A percentile compares a stretch with the other conserved stretches of the same genome.
phyloP scores from a whole-genome alignment of 768 basidiomycete species.

The Podaxis pistillaris region DNA sequence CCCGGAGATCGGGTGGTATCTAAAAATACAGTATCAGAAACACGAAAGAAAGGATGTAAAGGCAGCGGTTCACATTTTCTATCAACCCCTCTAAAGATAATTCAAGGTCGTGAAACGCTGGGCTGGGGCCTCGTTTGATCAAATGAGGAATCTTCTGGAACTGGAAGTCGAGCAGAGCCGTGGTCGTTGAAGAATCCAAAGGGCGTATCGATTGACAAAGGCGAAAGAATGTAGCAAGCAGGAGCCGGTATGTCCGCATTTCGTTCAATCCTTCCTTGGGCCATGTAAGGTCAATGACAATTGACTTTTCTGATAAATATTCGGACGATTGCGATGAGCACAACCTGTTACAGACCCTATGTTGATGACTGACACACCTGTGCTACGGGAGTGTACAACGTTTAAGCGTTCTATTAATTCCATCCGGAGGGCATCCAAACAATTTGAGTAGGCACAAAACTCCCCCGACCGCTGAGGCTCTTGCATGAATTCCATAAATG shows the following conservation, averaged over 20 bases:
- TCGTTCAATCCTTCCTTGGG: neutral
- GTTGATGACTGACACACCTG: neutral
- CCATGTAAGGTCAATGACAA: neutral
- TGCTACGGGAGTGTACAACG: neutral
- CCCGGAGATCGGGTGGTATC: neutral
- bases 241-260: neutral
- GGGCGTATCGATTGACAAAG: neutral
- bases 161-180: neutral
- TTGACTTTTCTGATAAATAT: neutral
- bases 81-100: neutral
- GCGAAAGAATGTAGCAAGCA: neutral
- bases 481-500: neutral
- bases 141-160: neutral
- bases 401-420: neutral
- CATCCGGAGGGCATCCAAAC: neutral
- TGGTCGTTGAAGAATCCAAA: neutral
- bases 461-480: neutral
- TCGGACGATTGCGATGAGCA: neutral
- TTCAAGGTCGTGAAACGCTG: too few relatives aligned
- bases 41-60: too few relatives aligned
- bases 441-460: neutral
- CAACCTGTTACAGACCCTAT: too few relatives aligned
- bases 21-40: too few relatives aligned
- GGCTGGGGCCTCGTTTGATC: too few relatives aligned
- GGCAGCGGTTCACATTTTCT: neutral